These are phyloP conservation scores for Claviceps purpurea DNA, from an alignment of 2,329 filamentous ascomycete species.

Conservation along the genomic window DNA sequence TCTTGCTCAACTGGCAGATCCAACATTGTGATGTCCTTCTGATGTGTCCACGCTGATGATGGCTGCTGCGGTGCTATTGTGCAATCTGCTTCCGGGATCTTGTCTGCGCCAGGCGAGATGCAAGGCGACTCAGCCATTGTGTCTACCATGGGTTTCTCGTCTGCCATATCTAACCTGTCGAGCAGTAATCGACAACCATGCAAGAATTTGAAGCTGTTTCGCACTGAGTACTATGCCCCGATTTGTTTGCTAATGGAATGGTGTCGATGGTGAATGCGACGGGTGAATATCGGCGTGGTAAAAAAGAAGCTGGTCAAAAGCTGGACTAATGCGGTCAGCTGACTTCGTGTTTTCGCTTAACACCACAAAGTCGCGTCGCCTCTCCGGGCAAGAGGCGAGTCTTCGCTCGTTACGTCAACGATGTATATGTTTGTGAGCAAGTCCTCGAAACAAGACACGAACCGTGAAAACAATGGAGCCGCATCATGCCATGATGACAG, in stretches of 20 bases:
- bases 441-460: conserved; percentile 11
- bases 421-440: conserved; percentile 28
- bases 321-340: conserved; percentile 18
- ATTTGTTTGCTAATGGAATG: not conserved
- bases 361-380: conserved; percentile 4
- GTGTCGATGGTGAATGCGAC: not conserved
- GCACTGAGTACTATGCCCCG: not conserved
- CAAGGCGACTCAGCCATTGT: conserved; percentile 10
- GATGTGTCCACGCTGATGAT: conserved; percentile 11
- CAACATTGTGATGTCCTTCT: conserved; percentile 29
- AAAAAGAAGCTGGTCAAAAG: not conserved
- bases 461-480: conserved; percentile 2
- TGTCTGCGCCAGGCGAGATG: conserved; percentile 11
- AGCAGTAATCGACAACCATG: not conserved
- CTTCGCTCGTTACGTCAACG: conserved; percentile 5
- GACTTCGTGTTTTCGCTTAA: conserved; percentile 21
- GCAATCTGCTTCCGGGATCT: conserved; percentile 10
- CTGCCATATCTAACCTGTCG: conserved; percentile 15
- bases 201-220: not conserved
- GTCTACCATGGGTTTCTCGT: conserved; percentile 14
- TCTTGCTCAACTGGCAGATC: conserved; percentile 28
- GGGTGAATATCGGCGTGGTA: conserved; percentile 3
- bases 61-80: conserved; percentile 4
- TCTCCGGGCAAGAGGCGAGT: not conserved
- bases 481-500: conserved; percentile 1